Base-by-base conservation (phyloP, 192 early-diverging fungal species). In the Linnemannia hyalina region DNA sequence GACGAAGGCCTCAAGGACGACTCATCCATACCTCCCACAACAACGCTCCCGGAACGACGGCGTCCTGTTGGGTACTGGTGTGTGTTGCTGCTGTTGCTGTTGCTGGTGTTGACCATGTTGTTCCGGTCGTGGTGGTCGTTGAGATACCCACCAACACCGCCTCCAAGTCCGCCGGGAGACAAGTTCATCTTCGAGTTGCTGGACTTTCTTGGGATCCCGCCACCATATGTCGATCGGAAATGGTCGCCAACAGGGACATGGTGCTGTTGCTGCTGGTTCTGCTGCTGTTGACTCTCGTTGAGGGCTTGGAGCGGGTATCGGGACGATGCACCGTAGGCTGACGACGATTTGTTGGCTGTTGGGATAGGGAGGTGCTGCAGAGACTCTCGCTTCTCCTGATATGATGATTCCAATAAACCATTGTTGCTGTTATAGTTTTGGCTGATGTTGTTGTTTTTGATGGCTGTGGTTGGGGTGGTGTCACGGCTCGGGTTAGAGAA, bases 401-500 rank as follows among this genome's bases (percentile, higher is more conserved):
- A 65, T 10, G 60, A 65, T 11, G 60, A 65, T 65, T 9, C n/a
- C 69, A 71, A 71, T n/a, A 38, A 42, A 42, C 70, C 35, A 8
- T 4, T 40, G 20, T 8, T 70, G 26, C 13, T 70, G 36, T 9
- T 44, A 9, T 20, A 65, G 38, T 42, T 41, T n/a, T 36, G 41
- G n/a, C 54, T 70, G 68, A 10, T 36, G 26, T 57, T 40, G 20
- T 15, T 38, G 36, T 47, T 11, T 3, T 7, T 71, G 22, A 9
- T 42, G n/a, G 35, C 20, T 40, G n/a, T 75, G 68, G 42, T 75
- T 6, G 26, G 1, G 60, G 29, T 32, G 2, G 63, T 29, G 36
- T 75, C 80, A 29, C 70, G 74, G 68, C 32, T 65, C 23, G 77
- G 74, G 26, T 75, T 74, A 18, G 83, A 85, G 29, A 85, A 73